Evolutionary conservation across 2,329 filamentous ascomycete genomes (phyloP).

Genomic region (Nakataea oryzae): DNA sequence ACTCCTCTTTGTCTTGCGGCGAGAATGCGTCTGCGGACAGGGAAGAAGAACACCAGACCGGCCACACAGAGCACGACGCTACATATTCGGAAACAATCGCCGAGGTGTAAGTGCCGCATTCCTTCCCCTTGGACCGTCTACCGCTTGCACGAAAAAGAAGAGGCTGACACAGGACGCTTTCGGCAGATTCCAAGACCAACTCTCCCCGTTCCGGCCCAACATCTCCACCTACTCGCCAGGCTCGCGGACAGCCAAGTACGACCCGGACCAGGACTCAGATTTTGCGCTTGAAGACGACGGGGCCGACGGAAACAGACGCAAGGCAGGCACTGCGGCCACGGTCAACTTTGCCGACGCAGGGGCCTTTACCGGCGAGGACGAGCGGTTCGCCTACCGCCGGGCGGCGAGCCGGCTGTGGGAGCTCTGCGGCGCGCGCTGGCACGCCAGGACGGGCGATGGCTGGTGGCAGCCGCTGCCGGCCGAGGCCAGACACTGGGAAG

Average conservation of each 20-base stretch:
- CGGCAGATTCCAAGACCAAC: constrained; percentile 62
- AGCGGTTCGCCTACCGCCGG: constrained; percentile 71
- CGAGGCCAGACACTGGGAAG: constrained; percentile 59
- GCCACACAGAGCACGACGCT: constrained; percentile 20
- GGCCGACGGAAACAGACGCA: background rate
- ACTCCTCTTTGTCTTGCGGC: background rate
- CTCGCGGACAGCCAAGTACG: constrained; percentile 33
- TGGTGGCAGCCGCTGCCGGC: constrained; percentile 61
- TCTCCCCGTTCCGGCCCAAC: constrained; percentile 70
- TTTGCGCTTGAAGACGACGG: constrained; percentile 28
- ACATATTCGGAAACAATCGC: constrained; percentile 33
- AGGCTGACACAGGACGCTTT: background rate
- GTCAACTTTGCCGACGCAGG: constrained; percentile 59
- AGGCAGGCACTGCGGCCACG: background rate
- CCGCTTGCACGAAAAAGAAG: background rate
- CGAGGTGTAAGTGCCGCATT: constrained; percentile 5
- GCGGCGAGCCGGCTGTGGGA: constrained; percentile 74
- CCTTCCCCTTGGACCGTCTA: background rate
- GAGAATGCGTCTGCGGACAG: background rate
- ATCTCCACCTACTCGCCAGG: constrained; percentile 50
- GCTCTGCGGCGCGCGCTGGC: constrained; percentile 66
- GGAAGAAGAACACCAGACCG: constrained; percentile 1
- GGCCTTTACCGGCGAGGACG: constrained; percentile 70
- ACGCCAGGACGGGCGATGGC: constrained; percentile 43
- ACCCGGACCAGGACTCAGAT: constrained; percentile 47